Percentiles rank a stretch among this genome's conserved stretches.
Conservation (phyloP, 2,329 filamentous ascomycete species). For the Apiospora marii region DNA sequence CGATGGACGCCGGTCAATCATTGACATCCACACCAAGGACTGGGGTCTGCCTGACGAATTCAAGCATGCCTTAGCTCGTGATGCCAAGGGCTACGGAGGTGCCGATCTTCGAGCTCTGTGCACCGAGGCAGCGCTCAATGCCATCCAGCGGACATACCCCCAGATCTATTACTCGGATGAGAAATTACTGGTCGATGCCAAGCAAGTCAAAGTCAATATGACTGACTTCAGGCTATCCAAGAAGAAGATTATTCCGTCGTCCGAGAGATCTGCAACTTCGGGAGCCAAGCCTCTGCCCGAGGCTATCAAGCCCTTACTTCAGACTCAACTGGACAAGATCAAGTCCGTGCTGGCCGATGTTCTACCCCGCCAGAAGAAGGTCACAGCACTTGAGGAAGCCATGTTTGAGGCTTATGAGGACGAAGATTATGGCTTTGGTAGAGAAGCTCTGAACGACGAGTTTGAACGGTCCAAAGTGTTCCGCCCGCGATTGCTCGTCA, state of each 20-base stretch:
- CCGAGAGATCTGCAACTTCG: slow-evolving; percentile 86
- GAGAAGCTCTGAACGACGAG: slow-evolving; percentile 77
- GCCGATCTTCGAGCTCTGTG: slow-evolving; percentile 93
- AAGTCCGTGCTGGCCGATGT: slow-evolving; percentile 74
- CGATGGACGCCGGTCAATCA: slow-evolving; percentile 81
- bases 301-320: slow-evolving; percentile 81
- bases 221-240: slow-evolving; percentile 98
- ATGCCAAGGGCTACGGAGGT: slow-evolving; percentile 96
- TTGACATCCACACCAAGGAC: slow-evolving; percentile 93
- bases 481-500: slow-evolving; percentile 84
- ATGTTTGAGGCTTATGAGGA: slow-evolving; percentile 89
- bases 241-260: slow-evolving; percentile 95
- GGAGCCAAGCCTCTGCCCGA: slow-evolving; percentile 83
- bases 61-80: slow-evolving; percentile 82
- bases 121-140: slow-evolving; percentile 94
- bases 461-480: slow-evolving; percentile 91
- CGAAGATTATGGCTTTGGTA: slow-evolving; percentile 81
- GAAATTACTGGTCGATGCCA: slow-evolving; percentile 87
- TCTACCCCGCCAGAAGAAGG: slow-evolving; percentile 84
- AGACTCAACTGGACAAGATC: slow-evolving; percentile 74
- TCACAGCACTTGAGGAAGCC: slow-evolving; percentile 91
- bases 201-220: slow-evolving; percentile 83
- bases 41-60: slow-evolving; percentile 86
- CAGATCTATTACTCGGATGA: slow-evolving; percentile 93
- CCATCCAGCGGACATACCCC: slow-evolving; percentile 93